These are phyloP conservation scores for Trametes polyzona DNA, from an alignment of 1,284 basidiomycete species.

Conservation along the genomic window DNA sequence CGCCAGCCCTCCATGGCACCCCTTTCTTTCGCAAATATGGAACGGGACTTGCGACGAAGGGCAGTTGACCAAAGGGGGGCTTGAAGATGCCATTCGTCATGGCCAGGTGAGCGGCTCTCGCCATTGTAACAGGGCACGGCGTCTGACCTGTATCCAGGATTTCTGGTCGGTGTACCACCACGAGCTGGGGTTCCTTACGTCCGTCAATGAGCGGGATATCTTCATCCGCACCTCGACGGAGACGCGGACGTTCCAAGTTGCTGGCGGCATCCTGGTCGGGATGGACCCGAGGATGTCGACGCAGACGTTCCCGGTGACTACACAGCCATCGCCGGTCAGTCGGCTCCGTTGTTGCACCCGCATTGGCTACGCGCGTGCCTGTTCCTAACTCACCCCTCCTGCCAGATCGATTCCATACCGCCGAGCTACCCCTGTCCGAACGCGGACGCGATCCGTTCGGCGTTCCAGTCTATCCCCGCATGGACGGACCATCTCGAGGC, in stretches of 20 bases:
- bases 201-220: constrained; percentile 45
- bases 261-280: constrained; percentile 52
- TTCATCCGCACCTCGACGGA: constrained; percentile 50
- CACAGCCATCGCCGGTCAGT: constrained; percentile 40
- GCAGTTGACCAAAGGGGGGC: constrained; percentile 53
- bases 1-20: constrained; percentile 39
- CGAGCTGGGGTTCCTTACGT: constrained; percentile 45
- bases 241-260: constrained; percentile 54
- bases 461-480: constrained; percentile 48
- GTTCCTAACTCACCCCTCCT: background rate
- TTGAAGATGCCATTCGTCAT: constrained; percentile 52
- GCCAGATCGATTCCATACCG: constrained; percentile 53
- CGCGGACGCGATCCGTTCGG: constrained; percentile 47
- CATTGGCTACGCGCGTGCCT: background rate
- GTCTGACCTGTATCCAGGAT: constrained; percentile 38
- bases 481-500: constrained; percentile 55
- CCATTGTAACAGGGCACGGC: background rate
- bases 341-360: background rate
- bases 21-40: constrained; percentile 56
- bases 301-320: constrained; percentile 45
- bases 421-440: constrained; percentile 53
- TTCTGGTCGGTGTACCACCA: constrained; percentile 54
- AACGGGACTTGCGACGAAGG: constrained; percentile 57
- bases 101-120: constrained; percentile 41
- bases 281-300: constrained; percentile 47